phyloP scores from a whole-genome alignment of 306 rosid genomes.

The Notholithocarpus densiflorus region DNA sequence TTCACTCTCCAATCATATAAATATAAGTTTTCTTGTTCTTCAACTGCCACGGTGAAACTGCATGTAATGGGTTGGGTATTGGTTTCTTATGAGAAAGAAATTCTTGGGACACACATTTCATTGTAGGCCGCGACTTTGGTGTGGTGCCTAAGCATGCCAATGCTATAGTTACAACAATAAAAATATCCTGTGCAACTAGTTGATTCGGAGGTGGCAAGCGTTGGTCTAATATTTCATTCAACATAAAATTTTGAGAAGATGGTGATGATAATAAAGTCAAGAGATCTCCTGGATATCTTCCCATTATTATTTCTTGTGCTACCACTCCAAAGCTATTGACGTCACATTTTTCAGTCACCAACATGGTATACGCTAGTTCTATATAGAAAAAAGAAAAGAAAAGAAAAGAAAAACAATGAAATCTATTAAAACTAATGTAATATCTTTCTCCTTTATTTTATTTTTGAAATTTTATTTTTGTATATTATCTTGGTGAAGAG shows the following conservation, averaged over 20 bases:
- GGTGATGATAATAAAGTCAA: too few relatives aligned
- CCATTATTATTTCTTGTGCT: constrained; percentile 22
- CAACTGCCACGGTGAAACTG: too few relatives aligned
- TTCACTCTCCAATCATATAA: too few relatives aligned
- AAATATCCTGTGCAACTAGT: not conserved
- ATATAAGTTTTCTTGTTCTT: too few relatives aligned
- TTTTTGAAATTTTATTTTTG: too few relatives aligned
- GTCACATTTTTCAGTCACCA: constrained; percentile 15
- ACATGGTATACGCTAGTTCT: not conserved
- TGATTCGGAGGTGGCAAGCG: not conserved
- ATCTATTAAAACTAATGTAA: not conserved
- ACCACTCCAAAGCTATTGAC: constrained; percentile 25
- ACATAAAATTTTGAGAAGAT: constrained; percentile 2
- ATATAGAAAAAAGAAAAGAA: not conserved
- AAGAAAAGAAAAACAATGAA: not conserved
- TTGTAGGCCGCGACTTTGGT: not conserved
- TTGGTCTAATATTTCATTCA: constrained; percentile 1
- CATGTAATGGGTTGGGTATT: too few relatives aligned
- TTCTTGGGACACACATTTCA: constrained; percentile 1
- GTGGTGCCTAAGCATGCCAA: constrained; percentile 1
- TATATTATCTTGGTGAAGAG: too few relatives aligned
- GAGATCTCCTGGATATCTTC: not conserved
- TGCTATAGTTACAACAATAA: not conserved
- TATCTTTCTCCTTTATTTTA: not conserved
- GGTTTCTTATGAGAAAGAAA: too few relatives aligned